Conservation (phyloP, 2,329 filamentous ascomycete genomes). For the Nothopassalora personata region DNA sequence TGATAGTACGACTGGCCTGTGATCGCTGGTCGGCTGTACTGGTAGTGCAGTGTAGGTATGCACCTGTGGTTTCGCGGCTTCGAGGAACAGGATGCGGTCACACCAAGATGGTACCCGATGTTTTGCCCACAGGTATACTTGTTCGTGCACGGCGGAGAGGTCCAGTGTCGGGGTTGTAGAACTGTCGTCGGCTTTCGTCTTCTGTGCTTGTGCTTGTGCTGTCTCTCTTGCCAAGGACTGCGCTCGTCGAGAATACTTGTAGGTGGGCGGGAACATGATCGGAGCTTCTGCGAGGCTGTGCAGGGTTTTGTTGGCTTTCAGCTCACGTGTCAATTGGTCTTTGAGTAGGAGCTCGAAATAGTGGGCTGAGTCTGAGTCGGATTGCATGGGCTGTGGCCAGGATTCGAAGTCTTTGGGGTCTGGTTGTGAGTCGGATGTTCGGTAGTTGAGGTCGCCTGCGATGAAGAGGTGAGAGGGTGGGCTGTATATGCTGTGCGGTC, state of each 20-base stretch:
- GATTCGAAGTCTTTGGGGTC: constrained; percentile 49
- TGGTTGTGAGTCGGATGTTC: constrained; percentile 64
- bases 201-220: constrained; percentile 16
- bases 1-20: constrained; percentile 74
- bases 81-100: constrained; percentile 76
- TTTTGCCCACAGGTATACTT: constrained; percentile 55
- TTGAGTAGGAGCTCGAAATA: constrained; percentile 61
- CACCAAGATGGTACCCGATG: constrained; percentile 92
- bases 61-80: constrained; percentile 39
- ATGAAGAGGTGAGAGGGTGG: constrained; percentile 75
- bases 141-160: constrained; percentile 17
- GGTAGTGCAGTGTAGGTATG: constrained; percentile 69
- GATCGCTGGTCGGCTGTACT: constrained; percentile 76
- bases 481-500: constrained; percentile 56
- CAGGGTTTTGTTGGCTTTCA: constrained; percentile 61
- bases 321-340: constrained; percentile 77
- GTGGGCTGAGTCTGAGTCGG: constrained; percentile 52
- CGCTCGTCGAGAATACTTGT: constrained; percentile 66
- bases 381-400: constrained; percentile 59
- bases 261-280: constrained; percentile 82
- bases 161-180: constrained; percentile 19
- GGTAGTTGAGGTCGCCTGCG: constrained; percentile 91
- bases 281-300: constrained; percentile 72
- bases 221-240: constrained; percentile 26
- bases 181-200: constrained; percentile 31